Percentiles rank a stretch among this genome's conserved stretches.
Evolutionary conservation across 305 asterid species (phyloP).

Genomic region (Rubia peregrina): DNA sequence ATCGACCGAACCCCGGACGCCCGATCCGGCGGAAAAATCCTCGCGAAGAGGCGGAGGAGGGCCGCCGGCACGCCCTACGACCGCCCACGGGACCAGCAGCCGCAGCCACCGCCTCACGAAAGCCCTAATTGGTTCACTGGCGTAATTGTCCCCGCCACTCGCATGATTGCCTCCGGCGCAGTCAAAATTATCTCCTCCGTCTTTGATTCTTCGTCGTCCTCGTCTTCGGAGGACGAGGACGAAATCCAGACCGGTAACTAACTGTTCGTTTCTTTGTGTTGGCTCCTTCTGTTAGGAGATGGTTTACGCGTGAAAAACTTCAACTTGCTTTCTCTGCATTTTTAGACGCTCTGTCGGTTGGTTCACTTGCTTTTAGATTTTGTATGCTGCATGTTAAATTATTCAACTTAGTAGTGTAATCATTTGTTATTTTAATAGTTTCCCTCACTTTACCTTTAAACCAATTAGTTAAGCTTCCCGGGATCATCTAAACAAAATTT

Average conservation of each 20-base stretch:
- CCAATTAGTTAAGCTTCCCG: neutral
- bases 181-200: constrained; percentile 10
- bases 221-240: neutral
- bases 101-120: constrained; percentile 5
- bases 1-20: constrained; percentile 4
- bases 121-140: constrained; percentile 17
- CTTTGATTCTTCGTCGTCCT: constrained; percentile 12
- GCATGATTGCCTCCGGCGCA: constrained; percentile 13
- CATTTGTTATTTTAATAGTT: neutral
- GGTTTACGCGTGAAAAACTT: neutral
- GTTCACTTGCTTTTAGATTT: neutral
- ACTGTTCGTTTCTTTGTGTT: neutral
- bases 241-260: constrained; percentile 1
- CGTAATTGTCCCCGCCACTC: constrained; percentile 15
- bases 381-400: neutral
- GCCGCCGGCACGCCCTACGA: constrained; percentile 6
- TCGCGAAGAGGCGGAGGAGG: constrained; percentile 3
- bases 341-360: neutral
- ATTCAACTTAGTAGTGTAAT: neutral
- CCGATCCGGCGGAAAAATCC: constrained; percentile 13
- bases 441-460: neutral
- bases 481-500: neutral
- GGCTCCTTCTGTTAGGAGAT: neutral
- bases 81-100: constrained; percentile 8
- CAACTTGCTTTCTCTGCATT: neutral